Conservation (phyloP, 1,284 basidiomycete genomes). For the Exobasidium cylindrosporum region DNA sequence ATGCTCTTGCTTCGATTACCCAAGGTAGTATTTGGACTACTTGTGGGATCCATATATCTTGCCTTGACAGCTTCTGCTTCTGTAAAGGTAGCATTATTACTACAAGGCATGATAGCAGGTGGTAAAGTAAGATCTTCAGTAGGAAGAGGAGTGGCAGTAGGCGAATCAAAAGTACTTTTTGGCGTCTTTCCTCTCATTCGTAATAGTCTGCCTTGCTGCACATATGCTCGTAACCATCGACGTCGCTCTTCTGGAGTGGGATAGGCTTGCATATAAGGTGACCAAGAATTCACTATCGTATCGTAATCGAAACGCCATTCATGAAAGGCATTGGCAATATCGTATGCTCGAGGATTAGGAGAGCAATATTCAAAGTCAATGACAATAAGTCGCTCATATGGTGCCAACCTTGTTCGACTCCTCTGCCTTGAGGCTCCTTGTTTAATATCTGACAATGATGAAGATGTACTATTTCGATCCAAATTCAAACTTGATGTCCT, state of each 20-base stretch:
- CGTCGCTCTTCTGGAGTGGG: slow-evolving; percentile 39
- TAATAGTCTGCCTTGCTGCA: slow-evolving; percentile 46
- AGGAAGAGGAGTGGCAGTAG: neutral
- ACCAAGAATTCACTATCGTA: slow-evolving; percentile 40
- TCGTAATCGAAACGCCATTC: slow-evolving; percentile 53
- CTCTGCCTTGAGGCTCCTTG: neutral
- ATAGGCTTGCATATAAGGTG: slow-evolving; percentile 39
- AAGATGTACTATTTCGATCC: neutral
- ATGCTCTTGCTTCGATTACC: neutral
- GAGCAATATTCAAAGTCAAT: slow-evolving; percentile 49
- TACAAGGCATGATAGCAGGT: neutral
- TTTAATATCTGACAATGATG: neutral
- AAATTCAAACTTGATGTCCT: neutral
- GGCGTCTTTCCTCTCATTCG: slow-evolving; percentile 29
- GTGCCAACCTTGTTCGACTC: slow-evolving; percentile 11
- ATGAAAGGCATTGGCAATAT: slow-evolving; percentile 52
- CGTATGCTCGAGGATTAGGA: slow-evolving; percentile 17
- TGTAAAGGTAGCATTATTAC: neutral
- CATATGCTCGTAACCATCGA: slow-evolving; percentile 51
- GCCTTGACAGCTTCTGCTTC: neutral
- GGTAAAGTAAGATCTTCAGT: slow-evolving; percentile 6
- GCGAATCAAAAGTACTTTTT: neutral
- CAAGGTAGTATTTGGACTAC: neutral
- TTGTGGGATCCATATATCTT: neutral
- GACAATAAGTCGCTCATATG: slow-evolving; percentile 48